Base-by-base conservation (phyloP, 495 filamentous ascomycete species). In the Aspergillus cavernicola region DNA sequence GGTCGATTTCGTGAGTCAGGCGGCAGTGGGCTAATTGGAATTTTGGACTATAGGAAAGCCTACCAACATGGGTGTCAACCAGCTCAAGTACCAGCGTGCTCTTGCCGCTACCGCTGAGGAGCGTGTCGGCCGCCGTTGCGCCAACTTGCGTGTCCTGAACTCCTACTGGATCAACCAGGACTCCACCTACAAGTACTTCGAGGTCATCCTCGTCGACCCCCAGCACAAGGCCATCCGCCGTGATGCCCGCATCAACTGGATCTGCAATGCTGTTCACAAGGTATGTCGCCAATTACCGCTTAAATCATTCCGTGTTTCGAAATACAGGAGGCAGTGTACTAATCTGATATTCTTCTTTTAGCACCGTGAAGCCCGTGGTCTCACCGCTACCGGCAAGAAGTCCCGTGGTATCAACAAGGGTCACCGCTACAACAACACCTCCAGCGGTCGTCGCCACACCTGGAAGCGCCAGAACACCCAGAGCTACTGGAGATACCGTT, bases 111-210 rank as follows among this genome's bases (percentile, higher is more conserved):
- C 93, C 62, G 93, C 93, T 73, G 93, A 98, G 82, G 93, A 97
- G 88, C 95, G 93, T 87, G 92, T 97, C 68, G 93, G 95, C 66
- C 91, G 92, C 73, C 91, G 92, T 70, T 96, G 90, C 80, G 90
- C 91, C 79, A 98, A 98, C 80, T 78, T 98, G 75, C 88, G 93
- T 63, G 95, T 99, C 62, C 85, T 99, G 71, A 99, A 97, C 84
- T 96, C 91, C 63, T 99, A 99, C 90, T 99, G 93, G 93, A 90
- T 97, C 85, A 99, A 99, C 85, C 93, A 99, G 83, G 93, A 99
- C 82, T 96, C 92, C 50, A 97, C 93, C 78, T 99, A 97, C 89
- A 99, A 99, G 84, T 99, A 97, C 85, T 99, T 83, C 80, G 93
- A 99, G 80, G 85, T 99, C 75, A 97, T 99, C 81, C 88, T 97